Conservation (phyloP, 164 flowering plant genomes). For the Vitis vinifera region DNA sequence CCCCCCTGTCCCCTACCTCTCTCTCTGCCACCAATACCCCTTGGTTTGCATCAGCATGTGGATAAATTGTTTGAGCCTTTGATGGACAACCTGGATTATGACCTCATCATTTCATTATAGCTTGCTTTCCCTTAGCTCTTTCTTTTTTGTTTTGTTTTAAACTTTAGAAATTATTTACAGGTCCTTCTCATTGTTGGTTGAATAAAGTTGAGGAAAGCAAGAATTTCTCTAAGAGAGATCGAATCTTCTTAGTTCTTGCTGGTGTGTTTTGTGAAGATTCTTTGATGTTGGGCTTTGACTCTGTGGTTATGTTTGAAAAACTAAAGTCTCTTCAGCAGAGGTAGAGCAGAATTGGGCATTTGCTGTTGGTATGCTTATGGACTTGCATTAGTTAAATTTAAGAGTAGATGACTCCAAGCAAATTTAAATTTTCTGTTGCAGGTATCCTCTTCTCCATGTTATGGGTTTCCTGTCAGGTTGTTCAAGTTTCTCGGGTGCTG, state of each 20-base stretch:
- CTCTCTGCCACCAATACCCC: no score
- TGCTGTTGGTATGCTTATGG: neutral
- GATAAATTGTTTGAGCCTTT: neutral
- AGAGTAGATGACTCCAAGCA: neutral
- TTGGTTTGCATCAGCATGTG: no score
- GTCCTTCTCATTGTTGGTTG: constrained; percentile 74
- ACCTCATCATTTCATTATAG: neutral
- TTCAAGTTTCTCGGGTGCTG: constrained; percentile 28
- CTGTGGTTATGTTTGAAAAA: constrained; percentile 40
- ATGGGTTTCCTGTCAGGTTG: constrained; percentile 55
- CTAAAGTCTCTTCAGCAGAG: constrained; percentile 78
- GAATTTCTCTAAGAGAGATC: constrained; percentile 32
- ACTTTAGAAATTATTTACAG: constrained; percentile 32
- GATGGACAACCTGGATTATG: neutral
- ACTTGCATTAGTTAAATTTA: neutral
- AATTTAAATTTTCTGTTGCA: constrained; percentile 24
- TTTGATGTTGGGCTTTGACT: constrained; percentile 16
- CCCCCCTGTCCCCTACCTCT: no score
- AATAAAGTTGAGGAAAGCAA: constrained; percentile 40
- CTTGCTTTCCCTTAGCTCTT: neutral
- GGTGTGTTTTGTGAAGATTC: constrained; percentile 35
- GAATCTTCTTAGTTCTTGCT: constrained; percentile 50
- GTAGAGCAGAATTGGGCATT: constrained; percentile 29
- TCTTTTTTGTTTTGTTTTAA: neutral
- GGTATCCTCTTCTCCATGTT: constrained; percentile 59